Evolutionary conservation across 73 alveolate species (phyloP), one percentile per base, ranked within the genome.

Genomic region (Paramecium tetraurelia): DNA sequence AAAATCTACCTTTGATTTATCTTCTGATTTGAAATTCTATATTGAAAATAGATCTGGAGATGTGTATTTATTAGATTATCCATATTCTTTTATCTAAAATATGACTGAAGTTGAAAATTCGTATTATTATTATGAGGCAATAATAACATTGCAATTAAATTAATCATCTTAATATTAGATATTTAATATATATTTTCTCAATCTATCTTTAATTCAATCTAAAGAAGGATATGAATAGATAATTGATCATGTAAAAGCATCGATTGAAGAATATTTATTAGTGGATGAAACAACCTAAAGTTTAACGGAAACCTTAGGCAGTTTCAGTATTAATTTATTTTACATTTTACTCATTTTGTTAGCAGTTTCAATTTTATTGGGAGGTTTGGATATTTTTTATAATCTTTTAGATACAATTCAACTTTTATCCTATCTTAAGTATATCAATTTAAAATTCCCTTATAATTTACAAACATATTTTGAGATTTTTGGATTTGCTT

Each of bases 331-430:
- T 14, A 31, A 29, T 33, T 36, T 75, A 18, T 75, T 75, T 21
- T 33, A 33, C 20, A 14, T 75, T 31, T n/a, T 75, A 8, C 18
- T 44, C 20, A 75, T 75, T 1, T 75, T 75, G 40, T 36, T 36
- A n/a, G 59, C 38, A 3, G 29, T 35, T 14, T 36, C 87, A 36
- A 31, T 75, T 31, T 21, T 75, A 75, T 75, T 75, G 4, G 87
- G 87, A 36, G 87, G 87, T 33, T 36, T 75, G 18, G 87, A 75
- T 16, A 75, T 75, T 5, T 75, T 75, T 75, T 75, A 75, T 20
- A 75, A 75, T 75, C 87, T 75, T 75, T 18, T 75, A 14, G 87
- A 75, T 40, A 36, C 59, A 14, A 36, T 75, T 3, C 18, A 75
- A 75, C 48, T 75, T 14, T 21, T 75, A 75, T 75, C 69, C 12